phyloP scores from a whole-genome alignment of 768 basidiomycete genomes.

The Xerocomellus chrysenteron region DNA sequence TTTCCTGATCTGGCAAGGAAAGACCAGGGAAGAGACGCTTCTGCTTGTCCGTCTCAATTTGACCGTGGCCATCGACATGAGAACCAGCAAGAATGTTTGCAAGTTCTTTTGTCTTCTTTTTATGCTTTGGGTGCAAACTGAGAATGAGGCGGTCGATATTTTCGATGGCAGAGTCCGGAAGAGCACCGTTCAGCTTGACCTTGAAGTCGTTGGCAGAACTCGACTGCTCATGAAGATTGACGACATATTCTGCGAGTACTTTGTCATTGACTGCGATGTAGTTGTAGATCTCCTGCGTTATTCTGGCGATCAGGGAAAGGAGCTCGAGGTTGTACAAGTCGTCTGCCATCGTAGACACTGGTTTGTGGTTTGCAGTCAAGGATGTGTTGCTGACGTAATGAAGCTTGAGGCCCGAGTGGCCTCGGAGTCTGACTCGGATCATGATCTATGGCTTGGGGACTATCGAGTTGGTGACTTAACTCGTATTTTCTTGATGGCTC shows the following conservation, averaged over 20 bases:
- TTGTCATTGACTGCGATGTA: conserved; percentile 86
- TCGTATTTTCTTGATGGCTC: conserved; percentile 43
- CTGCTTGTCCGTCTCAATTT: conserved; percentile 67
- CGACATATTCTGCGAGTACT: conserved; percentile 92
- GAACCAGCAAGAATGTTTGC: conserved; percentile 38
- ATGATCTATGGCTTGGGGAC: no score
- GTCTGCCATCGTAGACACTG: conserved; percentile 53
- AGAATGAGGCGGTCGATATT: conserved; percentile 94
- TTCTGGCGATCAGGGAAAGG: conserved; percentile 86
- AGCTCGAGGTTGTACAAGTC: conserved; percentile 93
- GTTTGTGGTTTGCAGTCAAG: conserved; percentile 6
- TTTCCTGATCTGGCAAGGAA: conserved; percentile 69
- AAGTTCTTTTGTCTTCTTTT: conserved; percentile 53
- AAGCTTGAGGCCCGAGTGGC: not conserved
- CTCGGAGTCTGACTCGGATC: no score
- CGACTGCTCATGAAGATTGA: conserved; percentile 82
- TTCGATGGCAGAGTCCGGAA: conserved; percentile 88
- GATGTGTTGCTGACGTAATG: conserved; percentile 22
- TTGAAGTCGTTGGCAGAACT: conserved; percentile 82
- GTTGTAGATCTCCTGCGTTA: conserved; percentile 92
- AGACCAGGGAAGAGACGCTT: conserved; percentile 90
- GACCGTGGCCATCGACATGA: conserved; percentile 31
- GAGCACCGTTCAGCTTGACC: conserved; percentile 70
- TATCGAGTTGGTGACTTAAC: not conserved
- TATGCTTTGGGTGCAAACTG: conserved; percentile 94